Evolutionary conservation across 257 asterid species (phyloP).

Genomic region (Nicotiana undulata): DNA sequence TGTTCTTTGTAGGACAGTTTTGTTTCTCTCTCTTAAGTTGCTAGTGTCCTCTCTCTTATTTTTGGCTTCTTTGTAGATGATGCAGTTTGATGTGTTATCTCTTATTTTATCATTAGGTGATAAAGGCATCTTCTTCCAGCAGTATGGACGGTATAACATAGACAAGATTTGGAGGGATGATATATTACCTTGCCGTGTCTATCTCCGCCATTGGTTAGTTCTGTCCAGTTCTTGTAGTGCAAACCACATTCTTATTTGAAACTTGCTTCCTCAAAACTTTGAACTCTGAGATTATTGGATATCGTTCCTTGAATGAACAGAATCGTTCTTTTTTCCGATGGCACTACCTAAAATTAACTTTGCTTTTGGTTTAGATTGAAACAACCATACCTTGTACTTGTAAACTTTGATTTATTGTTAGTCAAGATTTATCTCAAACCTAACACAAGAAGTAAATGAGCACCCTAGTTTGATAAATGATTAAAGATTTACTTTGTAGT

Average conservation of each 20-base stretch:
- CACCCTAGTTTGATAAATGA: not conserved
- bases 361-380: not conserved
- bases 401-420: not conserved
- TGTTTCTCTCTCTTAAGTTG: not conserved
- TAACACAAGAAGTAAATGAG: too few species aligned
- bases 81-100: not conserved
- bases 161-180: conserved; percentile 81
- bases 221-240: not conserved
- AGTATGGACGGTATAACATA: conserved; percentile 54
- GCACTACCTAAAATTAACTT: too few species aligned
- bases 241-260: not conserved
- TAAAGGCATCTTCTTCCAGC: conserved; percentile 48
- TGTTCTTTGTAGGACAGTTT: not conserved
- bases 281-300: not conserved
- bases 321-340: too few species aligned
- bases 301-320: not conserved
- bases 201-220: conserved; percentile 93
- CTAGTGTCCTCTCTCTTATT: not conserved
- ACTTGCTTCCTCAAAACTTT: not conserved
- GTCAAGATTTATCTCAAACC: not conserved
- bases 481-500: conserved; percentile 34
- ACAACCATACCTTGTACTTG: too few species aligned
- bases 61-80: not conserved
- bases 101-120: conserved; percentile 41
- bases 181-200: conserved; percentile 84